Evolutionary conservation across 495 filamentous ascomycete species (phyloP).

Genomic region (Parmelia sp.): DNA sequence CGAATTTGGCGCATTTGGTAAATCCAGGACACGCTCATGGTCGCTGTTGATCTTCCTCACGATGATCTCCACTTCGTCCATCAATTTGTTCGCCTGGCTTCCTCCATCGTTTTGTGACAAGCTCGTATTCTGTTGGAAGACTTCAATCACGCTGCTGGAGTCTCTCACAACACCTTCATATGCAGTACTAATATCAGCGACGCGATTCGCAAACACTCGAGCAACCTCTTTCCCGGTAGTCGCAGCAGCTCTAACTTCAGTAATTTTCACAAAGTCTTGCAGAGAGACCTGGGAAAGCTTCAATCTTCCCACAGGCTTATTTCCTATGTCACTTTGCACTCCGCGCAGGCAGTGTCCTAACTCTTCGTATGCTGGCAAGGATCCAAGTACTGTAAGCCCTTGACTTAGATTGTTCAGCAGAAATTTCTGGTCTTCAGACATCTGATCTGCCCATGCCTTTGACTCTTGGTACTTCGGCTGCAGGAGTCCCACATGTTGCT

Average conservation of each 20-base stretch:
- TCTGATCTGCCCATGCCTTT: conserved; percentile 62
- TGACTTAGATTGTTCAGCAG: conserved; percentile 63
- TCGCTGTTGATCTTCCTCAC: conserved; percentile 82
- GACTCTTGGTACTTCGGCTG: conserved; percentile 68
- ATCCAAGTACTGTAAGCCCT: conserved; percentile 55
- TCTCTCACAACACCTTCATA: conserved; percentile 48
- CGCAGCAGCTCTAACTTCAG: conserved; percentile 60
- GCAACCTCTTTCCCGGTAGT: conserved; percentile 39
- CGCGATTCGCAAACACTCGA: conserved; percentile 47
- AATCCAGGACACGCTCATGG: conserved; percentile 67
- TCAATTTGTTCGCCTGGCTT: conserved; percentile 45
- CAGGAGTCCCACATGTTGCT: conserved; percentile 65
- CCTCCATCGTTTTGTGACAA: conserved; percentile 32
- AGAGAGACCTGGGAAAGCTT: conserved; percentile 43
- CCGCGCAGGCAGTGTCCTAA: conserved; percentile 31
- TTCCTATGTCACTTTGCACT: conserved; percentile 27
- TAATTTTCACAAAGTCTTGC: conserved; percentile 64
- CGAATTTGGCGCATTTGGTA: conserved; percentile 62
- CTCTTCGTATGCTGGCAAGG: conserved; percentile 54
- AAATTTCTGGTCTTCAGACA: conserved; percentile 62
- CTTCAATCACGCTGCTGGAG: conserved; percentile 32
- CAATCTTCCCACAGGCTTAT: conserved; percentile 26
- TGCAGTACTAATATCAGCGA: conserved; percentile 45
- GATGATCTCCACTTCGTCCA: conserved; percentile 81
- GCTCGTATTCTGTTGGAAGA: conserved; percentile 37